Evolutionary conservation across 148 eudicot species (phyloP), one percentile per base, ranked within the genome.

Genomic region (Salicornia ramosissima): DNA sequence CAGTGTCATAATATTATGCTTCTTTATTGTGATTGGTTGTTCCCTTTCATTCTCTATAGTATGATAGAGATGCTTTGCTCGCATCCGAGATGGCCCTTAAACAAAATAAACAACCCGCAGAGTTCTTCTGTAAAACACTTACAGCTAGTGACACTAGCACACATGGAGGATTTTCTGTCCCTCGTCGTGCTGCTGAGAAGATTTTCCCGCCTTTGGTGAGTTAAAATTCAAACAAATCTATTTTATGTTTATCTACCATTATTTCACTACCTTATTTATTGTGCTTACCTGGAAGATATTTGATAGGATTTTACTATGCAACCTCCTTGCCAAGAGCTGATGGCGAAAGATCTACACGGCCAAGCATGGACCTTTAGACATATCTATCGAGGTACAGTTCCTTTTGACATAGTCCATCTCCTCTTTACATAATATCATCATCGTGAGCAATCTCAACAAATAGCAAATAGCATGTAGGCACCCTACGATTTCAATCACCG

Each of bases 121-220:
- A 94, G 67, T 94, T 94, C 71, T 94, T 94, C 86, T 94, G 99
- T 82, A 94, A 94, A 83, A 94, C 96, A 82, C 96, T 94, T 51
- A 93, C 98, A 29, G 95, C 95, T 80, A 93, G 98, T 90, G 98
- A 93, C 75, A 93, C 98, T 33, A 93, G 99, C 75, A 94, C 99
- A 70, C 99, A 94, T 67, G 99, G 99, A 49, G 99, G 99, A 39
- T 94, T 94, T 77, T 94, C 97, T 68, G 97, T 94, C 31, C 97
- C 98, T 65, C 96, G 98, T 50, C 85, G 98, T 28, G 97, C 97
- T 34, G 97, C 98, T 76, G 98, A 94, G 81, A 94, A 94, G 84
- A 90, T 94, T 52, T 93, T 93, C 76, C 98, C 98, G 26, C 88
- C 98, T 74, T 84, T 93, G 56, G 98, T 93, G 71, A 56, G 86